phyloP scores from a whole-genome alignment of 148 eudicot species.

The Silene uniflora region DNA sequence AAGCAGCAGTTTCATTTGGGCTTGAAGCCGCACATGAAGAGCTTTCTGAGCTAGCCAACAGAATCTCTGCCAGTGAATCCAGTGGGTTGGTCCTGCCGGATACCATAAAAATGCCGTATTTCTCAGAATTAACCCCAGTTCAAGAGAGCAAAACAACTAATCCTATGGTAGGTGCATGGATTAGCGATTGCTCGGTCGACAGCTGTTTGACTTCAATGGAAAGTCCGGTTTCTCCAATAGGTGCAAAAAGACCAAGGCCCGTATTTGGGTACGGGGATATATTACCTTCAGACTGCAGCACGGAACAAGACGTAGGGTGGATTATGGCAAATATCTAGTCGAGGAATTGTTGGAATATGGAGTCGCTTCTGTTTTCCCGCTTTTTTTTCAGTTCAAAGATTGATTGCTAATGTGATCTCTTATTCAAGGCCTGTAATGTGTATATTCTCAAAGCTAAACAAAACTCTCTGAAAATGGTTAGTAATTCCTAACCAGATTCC shows the following conservation, averaged over 20 bases:
- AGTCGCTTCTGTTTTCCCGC: not conserved
- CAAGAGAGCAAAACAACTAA: slow-evolving; percentile 21
- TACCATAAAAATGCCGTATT: slow-evolving; percentile 33
- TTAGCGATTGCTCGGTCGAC: slow-evolving; percentile 57
- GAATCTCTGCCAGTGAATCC: slow-evolving; percentile 39
- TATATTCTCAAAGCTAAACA: slow-evolving; percentile 12
- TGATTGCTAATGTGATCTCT: not conserved
- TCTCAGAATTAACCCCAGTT: slow-evolving; percentile 23
- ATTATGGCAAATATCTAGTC: slow-evolving; percentile 35
- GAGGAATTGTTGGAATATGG: slow-evolving; percentile 11
- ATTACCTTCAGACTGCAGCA: slow-evolving; percentile 25
- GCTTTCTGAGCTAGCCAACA: slow-evolving; percentile 55
- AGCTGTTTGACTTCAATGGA: slow-evolving; percentile 57
- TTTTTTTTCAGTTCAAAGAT: not conserved
- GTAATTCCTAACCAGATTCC: not conserved
- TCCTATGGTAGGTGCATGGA: slow-evolving; percentile 28
- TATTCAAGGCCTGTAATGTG: slow-evolving; percentile 15
- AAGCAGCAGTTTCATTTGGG: slow-evolving; percentile 42
- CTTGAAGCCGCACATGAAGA: slow-evolving; percentile 56
- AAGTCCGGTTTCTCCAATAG: slow-evolving; percentile 35
- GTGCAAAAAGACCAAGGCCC: slow-evolving; percentile 46
- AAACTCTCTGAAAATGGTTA: not conserved
- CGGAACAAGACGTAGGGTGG: slow-evolving; percentile 43
- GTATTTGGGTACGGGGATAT: slow-evolving; percentile 38
- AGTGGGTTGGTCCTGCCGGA: slow-evolving; percentile 28